These are phyloP conservation scores for Phytopythium ostracodes DNA, from an alignment of 352 stramenopile species.

Conservation along the genomic window DNA sequence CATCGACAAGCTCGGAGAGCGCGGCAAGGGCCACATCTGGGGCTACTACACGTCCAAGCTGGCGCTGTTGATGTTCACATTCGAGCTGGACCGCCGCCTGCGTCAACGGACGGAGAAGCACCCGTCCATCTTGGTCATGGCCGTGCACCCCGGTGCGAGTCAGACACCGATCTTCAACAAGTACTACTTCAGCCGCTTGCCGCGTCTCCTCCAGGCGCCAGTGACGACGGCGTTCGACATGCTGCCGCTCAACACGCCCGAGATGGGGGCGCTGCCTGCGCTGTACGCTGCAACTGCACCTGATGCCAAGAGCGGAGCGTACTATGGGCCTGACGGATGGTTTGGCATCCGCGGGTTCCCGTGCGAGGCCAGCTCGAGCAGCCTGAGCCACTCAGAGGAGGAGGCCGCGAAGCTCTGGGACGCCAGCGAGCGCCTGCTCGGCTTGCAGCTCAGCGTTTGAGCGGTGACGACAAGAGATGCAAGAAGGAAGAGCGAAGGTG, in stretches of 20 bases:
- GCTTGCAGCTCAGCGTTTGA: constrained; percentile 17
- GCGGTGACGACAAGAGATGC: not conserved
- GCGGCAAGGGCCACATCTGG: constrained; percentile 11
- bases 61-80: constrained; percentile 70
- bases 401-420: constrained; percentile 31
- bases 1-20: too few relatives aligned
- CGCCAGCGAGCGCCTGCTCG: constrained; percentile 27
- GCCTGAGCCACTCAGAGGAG: constrained; percentile 19
- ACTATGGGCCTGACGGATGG: constrained; percentile 12
- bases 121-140: constrained; percentile 24
- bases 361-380: constrained; percentile 21
- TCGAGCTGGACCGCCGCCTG: constrained; percentile 66
- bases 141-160: constrained; percentile 22
- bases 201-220: constrained; percentile 25
- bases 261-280: constrained; percentile 23
- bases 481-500: too few relatives aligned
- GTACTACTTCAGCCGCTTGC: constrained; percentile 15
- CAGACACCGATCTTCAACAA: constrained; percentile 22
- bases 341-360: constrained; percentile 21
- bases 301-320: constrained; percentile 5
- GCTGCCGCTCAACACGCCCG: constrained; percentile 7
- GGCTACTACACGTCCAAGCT: constrained; percentile 28
- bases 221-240: constrained; percentile 21
- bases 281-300: constrained; percentile 4
- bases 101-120: constrained; percentile 14